Conservation (phyloP, 2,329 filamentous ascomycete genomes). For the Xylariaceae sp. region DNA sequence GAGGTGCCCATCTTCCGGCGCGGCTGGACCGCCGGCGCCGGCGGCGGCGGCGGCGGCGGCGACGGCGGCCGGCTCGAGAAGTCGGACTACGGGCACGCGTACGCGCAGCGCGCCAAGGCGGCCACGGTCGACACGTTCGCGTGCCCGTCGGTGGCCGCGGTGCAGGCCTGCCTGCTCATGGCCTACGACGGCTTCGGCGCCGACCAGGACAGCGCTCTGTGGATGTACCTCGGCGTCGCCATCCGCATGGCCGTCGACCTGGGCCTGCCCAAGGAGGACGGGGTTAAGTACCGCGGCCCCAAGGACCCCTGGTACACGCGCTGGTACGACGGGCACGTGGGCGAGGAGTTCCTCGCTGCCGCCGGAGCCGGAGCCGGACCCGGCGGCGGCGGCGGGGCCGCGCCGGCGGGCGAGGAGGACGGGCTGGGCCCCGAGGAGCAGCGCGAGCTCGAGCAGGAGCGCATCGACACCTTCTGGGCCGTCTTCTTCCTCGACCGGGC, state of each 20-base stretch:
- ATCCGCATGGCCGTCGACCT: constrained; percentile 79
- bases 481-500: constrained; percentile 82
- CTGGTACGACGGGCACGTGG: constrained; percentile 31
- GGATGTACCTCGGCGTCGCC: constrained; percentile 87
- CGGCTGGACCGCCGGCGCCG: too few species aligned
- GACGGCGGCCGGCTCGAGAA: constrained; percentile 40
- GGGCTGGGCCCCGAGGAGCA: constrained; percentile 42
- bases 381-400: too few species aligned
- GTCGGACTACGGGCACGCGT: constrained; percentile 68
- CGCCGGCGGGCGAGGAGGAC: constrained; percentile 35
- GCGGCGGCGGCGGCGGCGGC: too few species aligned
- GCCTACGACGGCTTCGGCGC: constrained; percentile 87
- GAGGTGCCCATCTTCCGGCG: constrained; percentile 47
- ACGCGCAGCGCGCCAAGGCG: constrained; percentile 75
- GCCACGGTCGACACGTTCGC: constrained; percentile 76
- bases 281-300: constrained; percentile 54
- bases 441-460: constrained; percentile 67
- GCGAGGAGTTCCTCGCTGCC: constrained; percentile 17
- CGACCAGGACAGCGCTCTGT: constrained; percentile 79
- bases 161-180: constrained; percentile 75
- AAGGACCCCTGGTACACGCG: constrained; percentile 43
- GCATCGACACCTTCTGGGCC: constrained; percentile 83
- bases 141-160: constrained; percentile 73
- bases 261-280: constrained; percentile 74
- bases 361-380: constrained; percentile 2